These are phyloP conservation scores for Castanospermum australe DNA, from an alignment of 306 rosid genomes.

Conservation along the genomic window DNA sequence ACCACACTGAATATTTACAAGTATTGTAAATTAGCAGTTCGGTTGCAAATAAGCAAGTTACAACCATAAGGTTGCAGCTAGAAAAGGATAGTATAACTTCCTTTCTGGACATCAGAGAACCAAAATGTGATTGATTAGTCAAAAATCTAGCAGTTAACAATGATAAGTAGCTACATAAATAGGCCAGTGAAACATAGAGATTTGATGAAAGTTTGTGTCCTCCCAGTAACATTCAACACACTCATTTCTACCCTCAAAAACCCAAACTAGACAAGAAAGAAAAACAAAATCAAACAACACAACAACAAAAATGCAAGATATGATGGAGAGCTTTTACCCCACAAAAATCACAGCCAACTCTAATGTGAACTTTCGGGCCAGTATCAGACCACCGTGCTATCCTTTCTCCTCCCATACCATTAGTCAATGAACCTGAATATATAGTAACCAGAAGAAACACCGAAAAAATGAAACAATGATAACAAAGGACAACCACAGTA, in stretches of 20 bases:
- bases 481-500: conserved; percentile 7
- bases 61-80: neutral
- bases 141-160: conserved; percentile 4
- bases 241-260: conserved; percentile 13
- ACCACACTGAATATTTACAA: neutral
- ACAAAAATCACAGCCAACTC: conserved; percentile 78
- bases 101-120: neutral
- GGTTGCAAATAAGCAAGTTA: neutral
- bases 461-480: neutral
- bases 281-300: neutral
- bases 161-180: neutral
- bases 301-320: conserved; percentile 10
- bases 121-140: neutral
- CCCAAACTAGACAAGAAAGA: neutral
- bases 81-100: neutral
- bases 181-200: neutral
- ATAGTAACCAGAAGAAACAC: conserved; percentile 10
- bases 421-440: conserved; percentile 50
- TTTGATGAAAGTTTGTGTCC: neutral
- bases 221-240: neutral
- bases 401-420: conserved; percentile 20
- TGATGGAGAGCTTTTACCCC: conserved; percentile 69
- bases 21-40: neutral
- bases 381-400: conserved; percentile 8
- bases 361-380: conserved; percentile 32